phyloP scores from a whole-genome alignment of 163 green algal species.

The Chlorella variabilis region DNA sequence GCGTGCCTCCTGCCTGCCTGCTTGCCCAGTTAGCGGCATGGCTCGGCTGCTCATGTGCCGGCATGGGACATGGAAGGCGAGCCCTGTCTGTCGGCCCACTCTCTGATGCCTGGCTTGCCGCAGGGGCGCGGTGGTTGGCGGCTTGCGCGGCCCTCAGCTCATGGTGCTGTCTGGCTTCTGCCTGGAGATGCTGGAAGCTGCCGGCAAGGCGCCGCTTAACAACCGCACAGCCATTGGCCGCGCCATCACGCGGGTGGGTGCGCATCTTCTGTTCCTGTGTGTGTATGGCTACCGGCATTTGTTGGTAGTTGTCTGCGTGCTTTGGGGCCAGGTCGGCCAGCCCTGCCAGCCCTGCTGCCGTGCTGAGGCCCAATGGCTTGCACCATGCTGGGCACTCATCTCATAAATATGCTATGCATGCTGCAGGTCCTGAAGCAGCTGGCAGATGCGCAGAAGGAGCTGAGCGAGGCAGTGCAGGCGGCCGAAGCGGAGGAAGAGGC shows the following conservation, averaged over 20 bases:
- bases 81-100: too few relatives aligned
- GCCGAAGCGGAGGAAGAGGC: not conserved
- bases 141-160: not conserved
- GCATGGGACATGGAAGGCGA: too few relatives aligned
- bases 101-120: not conserved
- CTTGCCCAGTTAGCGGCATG: too few relatives aligned
- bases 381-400: too few relatives aligned
- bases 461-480: not conserved
- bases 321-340: too few relatives aligned
- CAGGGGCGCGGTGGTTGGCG: slow-evolving; percentile 17
- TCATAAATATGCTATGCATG: too few relatives aligned
- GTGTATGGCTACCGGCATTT: too few relatives aligned
- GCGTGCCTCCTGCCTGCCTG: not conserved
- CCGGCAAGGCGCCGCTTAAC: slow-evolving; percentile 22
- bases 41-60: too few relatives aligned
- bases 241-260: slow-evolving; percentile 20
- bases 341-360: too few relatives aligned
- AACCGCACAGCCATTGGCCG: slow-evolving; percentile 30
- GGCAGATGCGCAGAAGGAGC: slow-evolving; percentile 20
- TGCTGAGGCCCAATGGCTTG: too few relatives aligned
- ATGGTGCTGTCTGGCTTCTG: slow-evolving; percentile 20
- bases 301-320: too few relatives aligned
- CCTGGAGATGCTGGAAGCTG: slow-evolving; percentile 28
- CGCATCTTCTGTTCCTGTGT: not conserved
- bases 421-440: slow-evolving; percentile 34